Percentiles rank a stretch among this genome's conserved stretches.
Evolutionary conservation across 2,329 filamentous ascomycete genomes (phyloP).

Genomic region (Pseudocercospora fuligena): DNA sequence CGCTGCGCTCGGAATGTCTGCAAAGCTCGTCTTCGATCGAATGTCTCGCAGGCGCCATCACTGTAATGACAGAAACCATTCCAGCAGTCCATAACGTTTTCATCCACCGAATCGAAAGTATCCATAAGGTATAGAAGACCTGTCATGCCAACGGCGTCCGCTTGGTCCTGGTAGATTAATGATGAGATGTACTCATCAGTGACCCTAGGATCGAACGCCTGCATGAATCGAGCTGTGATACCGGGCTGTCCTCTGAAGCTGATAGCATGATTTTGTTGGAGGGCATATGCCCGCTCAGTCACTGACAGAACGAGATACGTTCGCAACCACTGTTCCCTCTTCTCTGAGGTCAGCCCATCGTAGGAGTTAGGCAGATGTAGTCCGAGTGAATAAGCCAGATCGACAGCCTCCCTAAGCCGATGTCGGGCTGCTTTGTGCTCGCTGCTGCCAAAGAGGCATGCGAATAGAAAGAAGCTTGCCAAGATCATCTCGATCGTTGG

Average conservation of each 20-base stretch:
- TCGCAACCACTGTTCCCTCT: constrained; percentile 47
- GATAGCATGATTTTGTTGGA: constrained; percentile 49
- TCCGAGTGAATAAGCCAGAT: constrained; percentile 48
- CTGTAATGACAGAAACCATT: constrained; percentile 45
- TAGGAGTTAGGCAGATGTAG: constrained; percentile 49
- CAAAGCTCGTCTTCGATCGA: constrained; percentile 41
- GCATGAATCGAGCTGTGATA: constrained; percentile 47
- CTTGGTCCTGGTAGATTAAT: constrained; percentile 50
- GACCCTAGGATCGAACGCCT: constrained; percentile 46
- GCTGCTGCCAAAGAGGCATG: constrained; percentile 36
- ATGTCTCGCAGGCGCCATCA: constrained; percentile 40
- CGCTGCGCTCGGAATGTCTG: constrained; percentile 40
- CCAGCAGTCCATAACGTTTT: constrained; percentile 52
- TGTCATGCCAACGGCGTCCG: constrained; percentile 48
- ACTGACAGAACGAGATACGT: constrained; percentile 45
- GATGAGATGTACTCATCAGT: constrained; percentile 40
- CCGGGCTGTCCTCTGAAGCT: constrained; percentile 49
- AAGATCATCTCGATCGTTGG: constrained; percentile 38
- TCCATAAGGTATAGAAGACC: constrained; percentile 51
- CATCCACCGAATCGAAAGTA: constrained; percentile 50
- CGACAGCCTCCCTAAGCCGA: constrained; percentile 39
- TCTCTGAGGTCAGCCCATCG: constrained; percentile 42
- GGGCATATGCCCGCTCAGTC: constrained; percentile 47
- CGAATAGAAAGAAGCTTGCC: constrained; percentile 41
- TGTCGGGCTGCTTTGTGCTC: constrained; percentile 38